phyloP scores from a whole-genome alignment of 768 basidiomycete genomes.

The Pleurotus ostreatus region DNA sequence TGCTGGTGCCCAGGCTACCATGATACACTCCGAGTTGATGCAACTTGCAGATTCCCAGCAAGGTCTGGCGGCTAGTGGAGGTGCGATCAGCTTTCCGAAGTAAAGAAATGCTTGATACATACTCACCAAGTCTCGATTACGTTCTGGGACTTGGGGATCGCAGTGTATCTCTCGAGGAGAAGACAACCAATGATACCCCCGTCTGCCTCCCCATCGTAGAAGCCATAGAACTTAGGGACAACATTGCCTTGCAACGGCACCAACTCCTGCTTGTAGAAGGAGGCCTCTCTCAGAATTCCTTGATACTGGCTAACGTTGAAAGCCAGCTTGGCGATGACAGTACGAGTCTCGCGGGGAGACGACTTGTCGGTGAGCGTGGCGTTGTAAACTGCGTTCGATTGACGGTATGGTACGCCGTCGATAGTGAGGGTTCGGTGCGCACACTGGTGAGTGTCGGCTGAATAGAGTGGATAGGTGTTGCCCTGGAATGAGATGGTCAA shows the following conservation, averaged over 20 bases:
- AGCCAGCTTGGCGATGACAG: slow-evolving; percentile 1
- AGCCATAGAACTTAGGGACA: slow-evolving; percentile 2
- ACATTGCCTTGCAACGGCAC: background rate
- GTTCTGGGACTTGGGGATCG: background rate
- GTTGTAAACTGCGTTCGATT: background rate
- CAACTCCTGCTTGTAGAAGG: background rate
- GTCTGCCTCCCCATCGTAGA: background rate
- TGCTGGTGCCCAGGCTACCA: background rate
- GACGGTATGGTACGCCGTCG: background rate
- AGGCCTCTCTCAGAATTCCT: background rate
- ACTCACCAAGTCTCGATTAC: slow-evolving; percentile 2
- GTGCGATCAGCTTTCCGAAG: background rate
- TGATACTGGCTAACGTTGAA: background rate
- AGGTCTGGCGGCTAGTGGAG: background rate
- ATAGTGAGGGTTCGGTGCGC: background rate
- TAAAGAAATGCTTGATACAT: background rate
- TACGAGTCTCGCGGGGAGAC: background rate
- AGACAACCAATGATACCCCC: background rate
- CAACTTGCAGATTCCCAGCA: slow-evolving; percentile 1
- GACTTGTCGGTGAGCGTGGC: background rate
- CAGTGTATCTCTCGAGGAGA: background rate
- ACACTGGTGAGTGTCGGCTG: background rate
- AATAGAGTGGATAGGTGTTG: background rate
- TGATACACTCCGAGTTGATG: slow-evolving; percentile 3
- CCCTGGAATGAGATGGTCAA: background rate